Percentiles rank a stretch among this genome's conserved stretches.
Conservation (phyloP, 257 asterid genomes). For the Gynochthodes officinalis region DNA sequence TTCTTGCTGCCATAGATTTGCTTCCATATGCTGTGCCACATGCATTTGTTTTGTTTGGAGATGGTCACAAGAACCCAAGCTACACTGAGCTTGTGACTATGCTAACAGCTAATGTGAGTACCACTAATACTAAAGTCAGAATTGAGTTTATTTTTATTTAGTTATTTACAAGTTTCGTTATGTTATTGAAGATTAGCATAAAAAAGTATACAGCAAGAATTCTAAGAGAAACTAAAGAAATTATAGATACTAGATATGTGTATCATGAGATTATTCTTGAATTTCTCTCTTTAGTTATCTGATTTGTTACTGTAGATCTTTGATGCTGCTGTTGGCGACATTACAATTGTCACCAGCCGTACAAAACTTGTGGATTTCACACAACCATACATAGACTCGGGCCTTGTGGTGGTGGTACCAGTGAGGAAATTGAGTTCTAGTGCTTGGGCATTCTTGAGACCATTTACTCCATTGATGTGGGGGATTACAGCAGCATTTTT, state of each 20-base stretch:
- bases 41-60: conserved; percentile 58
- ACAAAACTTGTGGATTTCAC: conserved; percentile 72
- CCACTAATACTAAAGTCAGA: neutral
- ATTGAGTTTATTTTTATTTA: neutral
- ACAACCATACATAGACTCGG: conserved; percentile 81
- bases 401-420: conserved; percentile 69
- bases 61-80: conserved; percentile 60
- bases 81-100: conserved; percentile 48
- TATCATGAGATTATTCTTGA: neutral
- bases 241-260: too few relatives aligned
- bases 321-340: conserved; percentile 87
- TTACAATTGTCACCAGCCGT: conserved; percentile 68
- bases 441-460: conserved; percentile 76
- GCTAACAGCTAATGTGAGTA: conserved; percentile 53
- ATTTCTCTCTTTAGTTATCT: conserved; percentile 12
- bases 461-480: conserved; percentile 72
- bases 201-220: too few relatives aligned
- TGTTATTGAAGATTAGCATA: too few relatives aligned
- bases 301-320: conserved; percentile 40
- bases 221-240: too few relatives aligned
- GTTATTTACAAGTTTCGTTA: neutral
- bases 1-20: conserved; percentile 57
- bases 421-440: conserved; percentile 44
- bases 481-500: conserved; percentile 56
- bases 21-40: conserved; percentile 79